Base-by-base conservation (phyloP, 1,284 basidiomycete species). In the Leccinum griseonigrum region DNA sequence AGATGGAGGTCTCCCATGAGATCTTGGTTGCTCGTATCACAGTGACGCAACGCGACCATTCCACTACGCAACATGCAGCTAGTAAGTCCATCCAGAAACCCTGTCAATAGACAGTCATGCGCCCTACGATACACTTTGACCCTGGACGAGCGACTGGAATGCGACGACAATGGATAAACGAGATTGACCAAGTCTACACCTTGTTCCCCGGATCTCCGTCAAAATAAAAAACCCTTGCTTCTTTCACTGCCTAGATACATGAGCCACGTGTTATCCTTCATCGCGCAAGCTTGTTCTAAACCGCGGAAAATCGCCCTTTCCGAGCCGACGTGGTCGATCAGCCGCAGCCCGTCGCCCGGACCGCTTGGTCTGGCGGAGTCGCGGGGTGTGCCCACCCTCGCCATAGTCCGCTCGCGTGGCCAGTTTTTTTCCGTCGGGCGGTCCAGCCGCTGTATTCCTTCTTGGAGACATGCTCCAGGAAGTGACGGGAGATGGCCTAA, bases 281-380 rank as follows among this genome's bases (percentile, higher is more conserved):
- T 77, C 29, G 79, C 76, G 58, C 79, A 46, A 1, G 82, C 81
- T 48, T 55, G 62, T 65, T 81, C 81, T 26, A 87, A 71, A 14
- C 85, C 85, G 58, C 83, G 74, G 68, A 87, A 87, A 66, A 77
- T 79, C 50, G 77, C 70, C 57, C 78, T 74, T 31, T 80, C 79
- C 6, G 18, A 18, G 43, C 82, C 79, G 58, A 87, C 69, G 58
- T 81, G 82, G 69, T 87, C 85, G 16, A 83, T 74, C 51, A 85
- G 74, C 58, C 80, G 72, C 59, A 85, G 62, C 4, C 76, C 78
- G 56, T 82, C 79, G 13, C 67, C 67, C 32, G 46, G 60, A n/a
- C 50, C 64, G 8, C 51, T 57, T 9, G 36, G 38, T 26, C 34
- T 28, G 16, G 40, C 34, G 57, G 60, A 53, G 53, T 63, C 54